These are phyloP conservation scores for Neurospora sp. DNA, from an alignment of 495 filamentous ascomycete species.

Conservation along the genomic window DNA sequence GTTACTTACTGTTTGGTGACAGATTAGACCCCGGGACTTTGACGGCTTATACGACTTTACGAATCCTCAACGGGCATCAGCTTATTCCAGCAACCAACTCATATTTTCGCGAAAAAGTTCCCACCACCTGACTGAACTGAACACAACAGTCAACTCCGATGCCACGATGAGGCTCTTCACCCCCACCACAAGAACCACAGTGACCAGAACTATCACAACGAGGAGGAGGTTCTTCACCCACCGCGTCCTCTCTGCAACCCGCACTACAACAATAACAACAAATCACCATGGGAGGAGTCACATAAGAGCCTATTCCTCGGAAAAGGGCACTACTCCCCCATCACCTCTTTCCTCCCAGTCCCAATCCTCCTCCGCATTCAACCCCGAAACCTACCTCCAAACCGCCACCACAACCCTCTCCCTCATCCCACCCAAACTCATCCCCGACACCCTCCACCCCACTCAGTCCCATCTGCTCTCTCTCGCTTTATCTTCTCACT, in stretches of 20 bases:
- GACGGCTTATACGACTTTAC: background rate
- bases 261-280: background rate
- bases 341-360: background rate
- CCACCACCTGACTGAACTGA: background rate
- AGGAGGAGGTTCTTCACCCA: background rate
- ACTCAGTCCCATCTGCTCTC: conserved; percentile 55
- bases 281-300: background rate
- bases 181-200: background rate
- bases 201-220: background rate
- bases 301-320: background rate
- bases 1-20: background rate
- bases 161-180: background rate
- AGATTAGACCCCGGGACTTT: background rate
- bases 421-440: conserved; percentile 42
- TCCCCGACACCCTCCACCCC: conserved; percentile 55
- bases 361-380: background rate
- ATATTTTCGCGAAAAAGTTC: too few species aligned
- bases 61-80: background rate
- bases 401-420: conserved; percentile 9
- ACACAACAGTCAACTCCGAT: background rate
- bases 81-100: background rate
- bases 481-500: conserved; percentile 49
- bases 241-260: background rate
- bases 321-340: background rate
- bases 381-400: conserved; percentile 6